A percentile compares a stretch with the other conserved stretches of the same genome.
Conservation (phyloP, 1,284 basidiomycete species). For the Schizophyllum amplum region DNA sequence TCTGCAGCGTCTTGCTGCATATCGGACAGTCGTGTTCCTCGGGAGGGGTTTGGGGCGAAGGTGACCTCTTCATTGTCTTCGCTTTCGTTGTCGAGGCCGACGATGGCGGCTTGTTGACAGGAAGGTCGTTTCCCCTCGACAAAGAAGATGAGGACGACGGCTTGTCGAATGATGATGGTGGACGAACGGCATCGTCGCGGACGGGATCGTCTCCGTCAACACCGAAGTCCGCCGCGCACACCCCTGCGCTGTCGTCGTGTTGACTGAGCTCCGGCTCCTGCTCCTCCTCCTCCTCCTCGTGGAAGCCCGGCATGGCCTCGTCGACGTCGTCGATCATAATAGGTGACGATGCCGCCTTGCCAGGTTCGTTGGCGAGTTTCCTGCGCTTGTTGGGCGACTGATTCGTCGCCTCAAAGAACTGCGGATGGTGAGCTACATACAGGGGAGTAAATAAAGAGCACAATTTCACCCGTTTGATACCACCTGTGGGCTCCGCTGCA, state of each 20-base stretch:
- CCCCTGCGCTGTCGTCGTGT: slow-evolving; percentile 14
- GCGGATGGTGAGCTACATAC: neutral
- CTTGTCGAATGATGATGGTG: no score
- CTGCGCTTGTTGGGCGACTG: slow-evolving; percentile 32
- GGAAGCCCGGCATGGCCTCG: slow-evolving; percentile 44
- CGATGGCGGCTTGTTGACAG: no score
- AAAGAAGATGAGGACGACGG: no score
- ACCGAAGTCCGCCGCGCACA: neutral
- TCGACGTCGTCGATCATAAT: neutral
- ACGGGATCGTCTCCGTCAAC: neutral
- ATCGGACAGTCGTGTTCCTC: slow-evolving; percentile 50
- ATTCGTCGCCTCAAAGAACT: slow-evolving; percentile 50
- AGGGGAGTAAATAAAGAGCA: neutral
- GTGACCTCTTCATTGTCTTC: no score
- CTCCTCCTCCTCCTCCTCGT: slow-evolving; percentile 40
- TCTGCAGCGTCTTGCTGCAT: slow-evolving; percentile 46
- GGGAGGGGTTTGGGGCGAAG: no score
- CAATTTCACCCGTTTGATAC: slow-evolving; percentile 55
- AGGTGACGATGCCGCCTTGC: slow-evolving; percentile 5
- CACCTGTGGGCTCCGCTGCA: slow-evolving; percentile 33
- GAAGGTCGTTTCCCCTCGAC: no score
- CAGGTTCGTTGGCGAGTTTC: slow-evolving; percentile 18
- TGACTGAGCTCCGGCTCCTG: slow-evolving; percentile 16
- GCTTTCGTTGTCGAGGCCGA: no score
- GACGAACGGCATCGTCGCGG: no score